These are phyloP conservation scores for Hansfordia pulvinata DNA, from an alignment of 2,329 filamentous ascomycete genomes.

Conservation along the genomic window DNA sequence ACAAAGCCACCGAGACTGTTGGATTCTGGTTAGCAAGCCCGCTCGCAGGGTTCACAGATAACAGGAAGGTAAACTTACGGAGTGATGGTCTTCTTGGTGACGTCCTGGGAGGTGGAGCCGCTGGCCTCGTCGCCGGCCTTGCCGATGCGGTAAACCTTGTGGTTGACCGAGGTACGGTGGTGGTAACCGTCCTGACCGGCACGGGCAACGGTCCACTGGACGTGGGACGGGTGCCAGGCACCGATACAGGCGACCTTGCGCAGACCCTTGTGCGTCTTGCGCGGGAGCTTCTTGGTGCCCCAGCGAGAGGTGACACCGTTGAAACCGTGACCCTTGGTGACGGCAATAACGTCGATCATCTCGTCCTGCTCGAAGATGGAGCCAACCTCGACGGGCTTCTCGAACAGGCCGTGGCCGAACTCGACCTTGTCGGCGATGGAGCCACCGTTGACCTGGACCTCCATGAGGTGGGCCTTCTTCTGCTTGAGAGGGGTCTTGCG, in stretches of 20 bases:
- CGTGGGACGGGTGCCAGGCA: constrained; percentile 99
- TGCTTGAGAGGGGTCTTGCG: constrained; percentile 99
- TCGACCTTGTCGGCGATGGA: constrained; percentile 92
- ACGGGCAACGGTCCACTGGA: constrained; percentile 99
- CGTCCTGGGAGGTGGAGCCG: constrained; percentile 87
- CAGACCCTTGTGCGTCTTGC: constrained; percentile 99
- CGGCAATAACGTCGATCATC: constrained; percentile 98
- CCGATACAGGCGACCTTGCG: constrained; percentile 99
- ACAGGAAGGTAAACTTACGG: constrained; percentile 56
- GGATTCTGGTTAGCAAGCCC: constrained; percentile 17
- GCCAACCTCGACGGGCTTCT: constrained; percentile 94
- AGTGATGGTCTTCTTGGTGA: constrained; percentile 99
- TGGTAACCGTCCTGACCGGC: constrained; percentile 99
- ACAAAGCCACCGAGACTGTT: constrained; percentile 94
- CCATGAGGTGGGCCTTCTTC: constrained; percentile 99
- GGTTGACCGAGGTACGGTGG: constrained; percentile 99
- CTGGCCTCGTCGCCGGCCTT: constrained; percentile 84
- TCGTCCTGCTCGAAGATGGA: constrained; percentile 98
- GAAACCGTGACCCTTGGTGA: constrained; percentile 99
- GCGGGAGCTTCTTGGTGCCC: constrained; percentile 99
- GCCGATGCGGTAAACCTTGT: constrained; percentile 99
- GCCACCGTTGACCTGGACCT: constrained; percentile 99
- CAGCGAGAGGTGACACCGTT: constrained; percentile 93
- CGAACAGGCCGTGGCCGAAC: constrained; percentile 90
- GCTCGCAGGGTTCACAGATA: neutral